Evolutionary conservation across 1,284 basidiomycete genomes (phyloP), one percentile per base, ranked within the genome.

Genomic region (Pyrrhoderma noxium): DNA sequence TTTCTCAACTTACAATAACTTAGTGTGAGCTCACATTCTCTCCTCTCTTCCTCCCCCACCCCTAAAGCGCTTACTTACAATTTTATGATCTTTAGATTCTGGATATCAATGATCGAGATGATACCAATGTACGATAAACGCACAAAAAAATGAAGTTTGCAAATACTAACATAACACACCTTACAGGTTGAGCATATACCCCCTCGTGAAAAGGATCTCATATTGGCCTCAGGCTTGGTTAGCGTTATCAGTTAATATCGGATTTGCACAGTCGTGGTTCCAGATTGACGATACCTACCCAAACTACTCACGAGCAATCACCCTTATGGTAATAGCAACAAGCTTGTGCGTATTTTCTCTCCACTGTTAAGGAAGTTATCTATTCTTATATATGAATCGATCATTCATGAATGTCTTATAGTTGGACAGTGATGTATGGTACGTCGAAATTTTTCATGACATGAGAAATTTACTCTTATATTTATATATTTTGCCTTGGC

Each of bases 191-290:
- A 31, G 39, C 41, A 57, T 76, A 3, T 83, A 83, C 61, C 80
- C 80, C 2, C 64, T 80, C 34, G 79, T 81, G 74, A 83, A 83
- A 65, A 68, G 80, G 0, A 69, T 67, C 51, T 73, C 85, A 0
- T 79, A 84, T 63, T 87, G 84, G 76, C 85, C 86, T 9, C 85
- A 89, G 67, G 70, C 2, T 57, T 73, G 47, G 61, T 70, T 21
- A 68, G 55, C 52, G 7, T 39, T 57, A 23, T 42, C 41, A n/a
- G 50, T 55, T 3, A 57, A 57, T 45, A 40, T 54, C 34, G 53
- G 55, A 16, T 47, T 47, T 39, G 18, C 31, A 8, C 34, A 37
- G 21, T 47, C 46, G n/a, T 47, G 46, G 46, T 47, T 34, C 34
- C 46, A 47, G 36, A 38, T 47, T 23, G 46, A 47, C 21, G 18